phyloP scores from a whole-genome alignment of 2,329 filamentous ascomycete species.

The Chaetomium olivaceum region DNA sequence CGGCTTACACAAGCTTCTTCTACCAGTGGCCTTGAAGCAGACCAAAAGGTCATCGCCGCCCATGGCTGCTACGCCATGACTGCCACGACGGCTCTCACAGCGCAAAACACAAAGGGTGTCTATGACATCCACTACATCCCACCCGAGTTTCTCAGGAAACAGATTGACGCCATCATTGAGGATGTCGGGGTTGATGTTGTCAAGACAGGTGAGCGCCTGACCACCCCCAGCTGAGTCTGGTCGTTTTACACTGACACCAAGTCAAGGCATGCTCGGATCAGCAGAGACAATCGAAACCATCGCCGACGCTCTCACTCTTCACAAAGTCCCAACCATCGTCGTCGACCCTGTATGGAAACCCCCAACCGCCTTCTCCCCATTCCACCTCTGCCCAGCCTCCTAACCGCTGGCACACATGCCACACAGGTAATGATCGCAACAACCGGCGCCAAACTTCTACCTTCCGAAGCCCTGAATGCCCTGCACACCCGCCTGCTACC shows the following conservation, averaged over 20 bases:
- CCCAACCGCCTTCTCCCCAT: neutral
- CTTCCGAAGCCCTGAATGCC: constrained; percentile 61
- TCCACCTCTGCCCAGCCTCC: neutral
- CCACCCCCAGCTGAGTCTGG: neutral
- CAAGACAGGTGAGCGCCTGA: constrained; percentile 70
- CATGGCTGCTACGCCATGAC: constrained; percentile 97
- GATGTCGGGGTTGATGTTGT: constrained; percentile 89
- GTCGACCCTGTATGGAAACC: constrained; percentile 67
- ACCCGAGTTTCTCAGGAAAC: constrained; percentile 74
- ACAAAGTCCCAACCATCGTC: constrained; percentile 61
- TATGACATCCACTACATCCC: constrained; percentile 78
- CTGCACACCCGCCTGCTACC: constrained; percentile 64
- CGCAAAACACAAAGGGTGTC: constrained; percentile 88
- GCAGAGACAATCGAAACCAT: constrained; percentile 68
- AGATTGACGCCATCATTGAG: constrained; percentile 79
- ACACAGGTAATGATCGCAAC: constrained; percentile 86
- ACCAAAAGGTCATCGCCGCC: constrained; percentile 90
- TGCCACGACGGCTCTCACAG: constrained; percentile 91
- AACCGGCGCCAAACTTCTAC: constrained; percentile 70
- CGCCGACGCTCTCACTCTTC: constrained; percentile 60
- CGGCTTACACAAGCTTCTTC: constrained; percentile 13
- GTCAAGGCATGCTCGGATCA: constrained; percentile 77
- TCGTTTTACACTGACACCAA: neutral
- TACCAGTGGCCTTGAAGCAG: constrained; percentile 83
- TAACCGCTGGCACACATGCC: neutral